Conservation (phyloP, 2,329 filamentous ascomycete species). For the Ascochyta viciae-villosae region DNA sequence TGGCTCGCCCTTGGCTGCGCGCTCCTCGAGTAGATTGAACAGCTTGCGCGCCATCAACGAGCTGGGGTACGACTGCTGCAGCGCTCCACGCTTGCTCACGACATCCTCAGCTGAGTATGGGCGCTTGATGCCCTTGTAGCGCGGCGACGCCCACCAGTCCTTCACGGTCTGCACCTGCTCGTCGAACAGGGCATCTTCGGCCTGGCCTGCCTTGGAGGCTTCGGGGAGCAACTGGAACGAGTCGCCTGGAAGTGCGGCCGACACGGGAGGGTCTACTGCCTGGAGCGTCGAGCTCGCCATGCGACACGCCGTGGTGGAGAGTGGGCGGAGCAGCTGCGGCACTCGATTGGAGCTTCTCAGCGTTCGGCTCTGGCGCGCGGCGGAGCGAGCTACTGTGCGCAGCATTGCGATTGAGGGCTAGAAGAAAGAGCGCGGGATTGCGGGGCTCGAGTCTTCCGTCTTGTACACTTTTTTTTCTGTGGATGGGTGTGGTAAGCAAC, state of each 20-base stretch:
- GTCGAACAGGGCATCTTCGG: slow-evolving; percentile 86
- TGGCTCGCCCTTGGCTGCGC: slow-evolving; percentile 78
- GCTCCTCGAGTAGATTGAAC: slow-evolving; percentile 84
- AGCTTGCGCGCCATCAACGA: slow-evolving; percentile 95
- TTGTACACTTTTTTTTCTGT: slow-evolving; percentile 10
- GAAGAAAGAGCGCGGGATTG: slow-evolving; percentile 8
- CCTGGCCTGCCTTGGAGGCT: slow-evolving; percentile 74
- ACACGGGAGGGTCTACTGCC: slow-evolving; percentile 67
- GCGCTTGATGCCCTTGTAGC: slow-evolving; percentile 87
- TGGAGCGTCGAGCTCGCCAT: slow-evolving; percentile 63
- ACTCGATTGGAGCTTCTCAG: slow-evolving; percentile 33
- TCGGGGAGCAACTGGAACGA: slow-evolving; percentile 86
- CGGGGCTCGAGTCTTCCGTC: background rate
- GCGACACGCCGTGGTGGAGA: slow-evolving; percentile 53
- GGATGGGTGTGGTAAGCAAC: slow-evolving; percentile 24
- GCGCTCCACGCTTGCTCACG: slow-evolving; percentile 87
- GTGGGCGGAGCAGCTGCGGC: slow-evolving; percentile 43
- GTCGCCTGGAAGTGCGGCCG: slow-evolving; percentile 70
- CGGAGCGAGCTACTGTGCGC: slow-evolving; percentile 46
- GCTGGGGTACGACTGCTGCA: slow-evolving; percentile 88
- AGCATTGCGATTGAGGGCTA: slow-evolving; percentile 40
- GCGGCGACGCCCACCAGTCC: slow-evolving; percentile 86
- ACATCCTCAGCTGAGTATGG: slow-evolving; percentile 91
- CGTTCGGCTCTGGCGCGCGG: slow-evolving; percentile 46
- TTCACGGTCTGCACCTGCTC: slow-evolving; percentile 85